phyloP scores from a whole-genome alignment of 805 yeast species.

The Lipomyces starkeyi region DNA sequence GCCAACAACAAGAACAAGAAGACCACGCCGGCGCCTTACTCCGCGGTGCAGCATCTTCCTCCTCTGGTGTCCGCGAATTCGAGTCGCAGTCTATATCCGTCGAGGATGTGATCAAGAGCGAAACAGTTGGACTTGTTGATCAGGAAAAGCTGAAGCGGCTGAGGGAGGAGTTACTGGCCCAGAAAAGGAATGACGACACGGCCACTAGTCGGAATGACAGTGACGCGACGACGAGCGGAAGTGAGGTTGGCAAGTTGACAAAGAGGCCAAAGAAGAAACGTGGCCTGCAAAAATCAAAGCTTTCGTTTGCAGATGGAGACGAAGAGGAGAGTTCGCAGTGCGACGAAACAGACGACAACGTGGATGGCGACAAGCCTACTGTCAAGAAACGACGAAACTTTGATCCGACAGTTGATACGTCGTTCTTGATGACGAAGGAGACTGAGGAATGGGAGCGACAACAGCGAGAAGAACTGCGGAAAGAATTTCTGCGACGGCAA shows the following conservation, averaged over 20 bases:
- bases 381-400: conserved; percentile 28
- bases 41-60: conserved; percentile 22
- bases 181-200: neutral
- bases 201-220: neutral
- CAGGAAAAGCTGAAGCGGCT: conserved; percentile 17
- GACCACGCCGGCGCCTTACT: conserved; percentile 12
- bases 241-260: conserved; percentile 8
- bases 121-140: conserved; percentile 28
- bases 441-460: conserved; percentile 24
- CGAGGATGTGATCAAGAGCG: conserved; percentile 24
- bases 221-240: neutral
- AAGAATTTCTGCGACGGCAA: conserved; percentile 30
- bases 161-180: conserved; percentile 16
- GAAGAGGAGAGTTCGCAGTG: conserved; percentile 21
- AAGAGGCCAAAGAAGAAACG: conserved; percentile 18
- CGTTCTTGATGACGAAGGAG: conserved; percentile 36
- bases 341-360: conserved; percentile 12
- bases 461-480: conserved; percentile 29
- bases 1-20: conserved; percentile 15
- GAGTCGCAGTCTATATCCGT: conserved; percentile 11
- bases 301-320: conserved; percentile 16
- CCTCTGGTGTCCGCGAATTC: conserved; percentile 25
- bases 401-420: conserved; percentile 38
- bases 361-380: conserved; percentile 9
- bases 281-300: conserved; percentile 20